Base-by-base conservation (phyloP, 106 monocot genomes). In the Acanthochlamys bracteata region DNA sequence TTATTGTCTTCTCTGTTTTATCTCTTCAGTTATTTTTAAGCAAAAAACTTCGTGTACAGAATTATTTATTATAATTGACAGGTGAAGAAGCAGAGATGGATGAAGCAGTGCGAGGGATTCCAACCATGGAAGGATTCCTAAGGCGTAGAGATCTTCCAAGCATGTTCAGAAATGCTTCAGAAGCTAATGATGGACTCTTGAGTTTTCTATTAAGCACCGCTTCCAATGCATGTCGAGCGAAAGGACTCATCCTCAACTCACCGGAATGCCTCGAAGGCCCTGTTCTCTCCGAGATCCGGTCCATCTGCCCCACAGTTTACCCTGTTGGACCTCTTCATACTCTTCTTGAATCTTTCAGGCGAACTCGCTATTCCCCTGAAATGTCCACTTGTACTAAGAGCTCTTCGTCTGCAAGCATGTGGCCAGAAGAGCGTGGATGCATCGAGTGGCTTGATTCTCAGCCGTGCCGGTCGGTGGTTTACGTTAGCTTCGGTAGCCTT, bases 241-340 rank as follows among this genome's bases (percentile, higher is more conserved):
- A 61, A 43, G 80, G 59, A 21, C 19, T 80, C 70, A 66, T 80
- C 10, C 63, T 80, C 51, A 76, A 80, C 57, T 71, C 76, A 21
- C 47, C 53, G 42, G 75, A 71, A 27, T 49, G 46, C 22, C 27
- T 80, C 23, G 80, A 80, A 42, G 40, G 33, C 12, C 55, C 71
- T 0, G 41, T 62, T 2, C 47, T 80, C 41, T 16, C 55, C 42
- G 71, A 68, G 46, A 71, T 80, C 57, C 65, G 58, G 7, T 42
- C 71, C 40, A 13, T 16, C 12, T 60, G 66, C 27, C 81, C 72
- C 13, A 56, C 12, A 43, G 65, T 64, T 12, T 81, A 69, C 65
- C 26, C 64, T 4, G 4, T 81, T 24, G 81, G 81, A 0, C 81
- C 81, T 7, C 66, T 81, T 10, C 81, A 81, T 51, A 57, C 71